phyloP scores from a whole-genome alignment of 495 filamentous ascomycete genomes.

The Podospora tetraspora region DNA sequence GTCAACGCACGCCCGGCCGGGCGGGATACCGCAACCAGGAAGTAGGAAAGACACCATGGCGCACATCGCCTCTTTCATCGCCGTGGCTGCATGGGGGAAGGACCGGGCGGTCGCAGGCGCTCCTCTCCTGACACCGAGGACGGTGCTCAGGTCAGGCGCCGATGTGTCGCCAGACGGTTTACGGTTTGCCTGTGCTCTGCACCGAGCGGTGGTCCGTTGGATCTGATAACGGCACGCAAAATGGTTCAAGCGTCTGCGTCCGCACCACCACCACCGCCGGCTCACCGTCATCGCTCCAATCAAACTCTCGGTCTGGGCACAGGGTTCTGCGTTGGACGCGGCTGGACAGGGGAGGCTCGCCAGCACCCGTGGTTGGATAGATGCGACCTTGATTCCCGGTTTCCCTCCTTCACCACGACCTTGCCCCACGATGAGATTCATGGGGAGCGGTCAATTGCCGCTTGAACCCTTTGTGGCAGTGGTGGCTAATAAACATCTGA shows the following conservation, averaged over 20 bases:
- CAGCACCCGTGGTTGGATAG: constrained; percentile 30
- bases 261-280: constrained; percentile 5
- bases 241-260: constrained; percentile 9
- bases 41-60: constrained; percentile 7
- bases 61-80: constrained; percentile 9
- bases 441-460: constrained; percentile 16
- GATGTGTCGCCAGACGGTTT: background rate
- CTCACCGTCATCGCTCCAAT: constrained; percentile 2
- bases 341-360: constrained; percentile 25
- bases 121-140: background rate
- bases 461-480: constrained; percentile 20
- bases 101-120: constrained; percentile 7
- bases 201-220: constrained; percentile 1
- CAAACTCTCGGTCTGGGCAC: constrained; percentile 9
- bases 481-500: constrained; percentile 21
- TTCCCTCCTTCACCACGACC: constrained; percentile 14
- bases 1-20: constrained; percentile 3
- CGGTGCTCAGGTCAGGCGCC: background rate
- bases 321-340: constrained; percentile 23
- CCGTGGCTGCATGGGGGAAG: constrained; percentile 3
- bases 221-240: constrained; percentile 11
- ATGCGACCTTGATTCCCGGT: constrained; percentile 37
- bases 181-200: background rate
- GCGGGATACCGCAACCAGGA: constrained; percentile 11
- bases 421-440: constrained; percentile 20